These are phyloP conservation scores for Gloeostereum incarnatum DNA, from an alignment of 768 basidiomycete genomes.

Conservation along the genomic window DNA sequence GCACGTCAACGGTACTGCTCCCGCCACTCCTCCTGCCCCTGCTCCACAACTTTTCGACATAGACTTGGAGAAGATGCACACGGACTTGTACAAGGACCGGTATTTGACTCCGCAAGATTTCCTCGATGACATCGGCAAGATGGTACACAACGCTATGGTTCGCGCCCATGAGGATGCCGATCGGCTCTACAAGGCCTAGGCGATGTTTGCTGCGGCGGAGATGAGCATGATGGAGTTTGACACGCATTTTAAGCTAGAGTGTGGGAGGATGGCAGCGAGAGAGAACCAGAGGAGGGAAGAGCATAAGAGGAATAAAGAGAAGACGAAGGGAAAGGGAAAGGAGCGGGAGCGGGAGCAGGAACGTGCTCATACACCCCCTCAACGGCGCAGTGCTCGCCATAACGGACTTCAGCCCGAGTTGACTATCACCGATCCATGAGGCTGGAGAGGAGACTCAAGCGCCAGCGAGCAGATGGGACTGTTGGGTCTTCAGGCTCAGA, in stretches of 20 bases:
- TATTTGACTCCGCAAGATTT: constrained; percentile 89
- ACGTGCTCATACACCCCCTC: too few species aligned
- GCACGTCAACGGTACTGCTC: constrained; percentile 25
- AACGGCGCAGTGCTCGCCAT: too few species aligned
- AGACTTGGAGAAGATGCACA: constrained; percentile 89
- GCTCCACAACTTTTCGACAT: constrained; percentile 55
- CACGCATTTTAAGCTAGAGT: constrained; percentile 67
- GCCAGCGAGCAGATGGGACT: too few species aligned
- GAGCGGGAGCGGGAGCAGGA: constrained; percentile 44
- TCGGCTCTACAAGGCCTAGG: constrained; percentile 63
- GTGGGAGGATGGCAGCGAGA: constrained; percentile 76
- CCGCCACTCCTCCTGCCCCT: constrained; percentile 3
- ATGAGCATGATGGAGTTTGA: constrained; percentile 87
- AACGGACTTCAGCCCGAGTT: too few species aligned
- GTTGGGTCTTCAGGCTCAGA: too few species aligned
- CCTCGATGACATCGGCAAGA: constrained; percentile 72
- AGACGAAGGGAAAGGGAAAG: too few species aligned
- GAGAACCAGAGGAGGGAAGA: constrained; percentile 63
- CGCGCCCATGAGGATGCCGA: too few species aligned
- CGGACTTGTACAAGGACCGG: constrained; percentile 70
- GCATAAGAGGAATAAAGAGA: constrained; percentile 47
- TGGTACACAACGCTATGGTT: constrained; percentile 64
- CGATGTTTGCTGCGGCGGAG: constrained; percentile 81
- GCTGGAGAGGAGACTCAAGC: too few species aligned
- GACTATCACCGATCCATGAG: too few species aligned